Base-by-base conservation (phyloP, 148 eudicot genomes). In the Heliamphora exappendiculata region DNA sequence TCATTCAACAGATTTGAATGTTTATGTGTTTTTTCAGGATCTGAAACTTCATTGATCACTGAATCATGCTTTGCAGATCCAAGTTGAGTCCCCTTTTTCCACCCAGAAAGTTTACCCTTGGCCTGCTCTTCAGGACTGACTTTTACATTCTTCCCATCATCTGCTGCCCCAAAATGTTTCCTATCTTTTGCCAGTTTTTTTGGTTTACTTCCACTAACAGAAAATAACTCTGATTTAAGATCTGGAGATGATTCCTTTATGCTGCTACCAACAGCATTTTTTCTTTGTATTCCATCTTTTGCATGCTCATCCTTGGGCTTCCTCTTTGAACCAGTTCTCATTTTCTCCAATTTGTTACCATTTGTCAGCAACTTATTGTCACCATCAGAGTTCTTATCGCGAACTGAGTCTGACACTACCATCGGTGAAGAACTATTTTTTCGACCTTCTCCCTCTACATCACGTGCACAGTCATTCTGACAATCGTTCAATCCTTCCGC, bases 21-120 rank as follows among this genome's bases (percentile, higher is more conserved):
- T 82, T 89, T 90, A 36, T 87, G 76, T 78, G 78, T 91, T 83
- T 90, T 86, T 67, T 78, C 73, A 64, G 79, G 78, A 80, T 49
- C 58, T 51, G 85, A 58, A 44, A 78, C 73, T 72, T 81, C 86
- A 73, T 51, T 74, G 62, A 37, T 77, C 22, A 11, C 69, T 31
- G 81, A 74, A 51, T 53, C 78, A 29, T 41, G 68, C 59, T 81
- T 89, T 67, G 62, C 83, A 72, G 53, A 79, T 74, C 83, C 81
- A 69, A 62, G 75, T 72, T 76, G 77, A 37, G 79, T 70, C 34
- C 66, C 82, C 47, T 67, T 57, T 66, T 82, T 83, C 75, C 63
- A 76, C 63, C 83, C 81, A 57, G 81, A 76, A 75, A 70, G 70
- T 53, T 78, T 82, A 58, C 33, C 75, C 55, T 77, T 84, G 55